Evolutionary conservation across 1,139 yeast genomes (phyloP).

Genomic region (Taiozyma onychis): DNA sequence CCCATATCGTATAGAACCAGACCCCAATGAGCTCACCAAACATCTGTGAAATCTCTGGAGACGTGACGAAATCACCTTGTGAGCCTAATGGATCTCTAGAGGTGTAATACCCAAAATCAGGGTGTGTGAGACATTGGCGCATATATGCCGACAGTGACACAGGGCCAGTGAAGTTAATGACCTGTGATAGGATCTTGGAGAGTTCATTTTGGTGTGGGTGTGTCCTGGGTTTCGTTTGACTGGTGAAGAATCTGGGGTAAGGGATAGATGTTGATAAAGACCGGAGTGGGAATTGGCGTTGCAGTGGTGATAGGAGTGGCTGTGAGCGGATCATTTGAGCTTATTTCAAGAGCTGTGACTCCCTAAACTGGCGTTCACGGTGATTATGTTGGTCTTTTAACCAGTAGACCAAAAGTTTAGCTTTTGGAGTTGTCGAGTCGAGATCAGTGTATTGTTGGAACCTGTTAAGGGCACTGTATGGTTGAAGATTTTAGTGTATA

Average conservation of each 20-base stretch:
- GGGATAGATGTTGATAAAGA: background rate
- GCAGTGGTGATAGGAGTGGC: background rate
- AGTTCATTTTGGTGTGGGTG: conserved; percentile 5
- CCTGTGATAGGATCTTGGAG: conserved; percentile 9
- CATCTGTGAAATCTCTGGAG: conserved; percentile 84
- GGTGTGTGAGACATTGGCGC: conserved; percentile 80
- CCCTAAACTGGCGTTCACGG: too few species aligned
- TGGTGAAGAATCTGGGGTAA: background rate
- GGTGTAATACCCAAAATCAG: conserved; percentile 74
- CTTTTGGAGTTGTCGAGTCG: background rate
- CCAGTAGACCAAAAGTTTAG: too few species aligned
- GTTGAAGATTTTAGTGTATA: background rate
- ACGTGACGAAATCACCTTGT: conserved; percentile 74
- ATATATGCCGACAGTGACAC: conserved; percentile 67
- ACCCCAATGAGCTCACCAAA: conserved; percentile 85
- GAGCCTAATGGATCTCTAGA: conserved; percentile 69
- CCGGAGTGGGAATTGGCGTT: background rate
- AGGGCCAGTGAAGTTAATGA: conserved; percentile 46
- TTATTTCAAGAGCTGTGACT: too few species aligned
- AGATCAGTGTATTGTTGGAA: background rate
- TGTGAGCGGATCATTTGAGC: background rate
- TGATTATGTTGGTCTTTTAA: too few species aligned
- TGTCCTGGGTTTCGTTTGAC: background rate
- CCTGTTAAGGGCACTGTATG: background rate
- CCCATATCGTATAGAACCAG: conserved; percentile 63